Base-by-base conservation (phyloP, 495 filamentous ascomycete genomes). In the Pseudotulostoma volvatum region DNA sequence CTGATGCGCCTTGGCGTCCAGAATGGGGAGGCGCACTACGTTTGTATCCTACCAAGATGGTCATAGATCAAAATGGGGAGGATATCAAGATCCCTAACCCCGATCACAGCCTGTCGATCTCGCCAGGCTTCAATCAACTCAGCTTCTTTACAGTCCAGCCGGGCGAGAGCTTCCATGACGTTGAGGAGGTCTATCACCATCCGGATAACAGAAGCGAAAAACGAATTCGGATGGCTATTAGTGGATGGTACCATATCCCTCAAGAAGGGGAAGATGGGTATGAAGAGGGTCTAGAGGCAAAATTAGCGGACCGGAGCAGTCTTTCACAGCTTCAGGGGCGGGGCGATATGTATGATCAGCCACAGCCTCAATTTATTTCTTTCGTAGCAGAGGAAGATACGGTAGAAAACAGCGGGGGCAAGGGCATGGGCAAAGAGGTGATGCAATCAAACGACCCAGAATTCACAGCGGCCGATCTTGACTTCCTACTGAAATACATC, bases 221-320 rank as follows among this genome's bases (percentile, higher is more conserved):
- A 38, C 73, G 90, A 33, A 74, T 93, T 32, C 74, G 90, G 39
- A 95, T 96, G 85, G 90, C 90, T 18, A 96, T 99, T 46, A 92
- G 83, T 44, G 90, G 90, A n/a, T 99, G 90, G 90, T 99, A 85
- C 60, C 90, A 99, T 54, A 95, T 99, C 38, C 92, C 90, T 0
- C 90, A 99, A 53, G 64, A 81, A 44, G 90, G 90, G 25, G 90
- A 99, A 52, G 83, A 88, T n/a, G 92, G 90, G 7, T 96, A 79
- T 45, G 76, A 86, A 39, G 67, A 77, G 44, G 92, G 88, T 1
- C 63, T 85, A n/a, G 90, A 96, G 55, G 82, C 84, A 58, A 77
- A 78, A 51, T 68, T 90, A 15, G 83, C 82, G 8, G 77, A 82
- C 47, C 84, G 84, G 50, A 94, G 86, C 59, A 84, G 84, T 44